Conservation (phyloP, 345 rosid genomes). For the Citrus sinensis region DNA sequence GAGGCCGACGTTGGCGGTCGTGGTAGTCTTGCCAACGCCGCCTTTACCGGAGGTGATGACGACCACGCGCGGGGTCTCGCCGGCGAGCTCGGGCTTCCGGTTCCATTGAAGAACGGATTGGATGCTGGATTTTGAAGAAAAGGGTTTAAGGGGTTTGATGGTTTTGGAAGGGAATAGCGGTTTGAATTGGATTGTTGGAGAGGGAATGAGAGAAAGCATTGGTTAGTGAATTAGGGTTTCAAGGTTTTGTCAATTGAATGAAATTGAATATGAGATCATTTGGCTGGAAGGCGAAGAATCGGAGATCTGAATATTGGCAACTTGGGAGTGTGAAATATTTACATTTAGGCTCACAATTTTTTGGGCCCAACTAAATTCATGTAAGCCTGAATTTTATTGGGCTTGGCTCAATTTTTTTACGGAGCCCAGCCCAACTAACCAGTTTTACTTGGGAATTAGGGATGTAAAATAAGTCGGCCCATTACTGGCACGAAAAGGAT, state of each 20-base stretch:
- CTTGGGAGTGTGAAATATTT: background rate
- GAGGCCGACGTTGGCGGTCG: slow-evolving; percentile 98
- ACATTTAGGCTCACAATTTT: background rate
- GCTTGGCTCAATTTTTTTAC: background rate
- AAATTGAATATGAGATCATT: slow-evolving; percentile 9
- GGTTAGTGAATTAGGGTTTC: slow-evolving; percentile 13
- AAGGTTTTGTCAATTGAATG: background rate
- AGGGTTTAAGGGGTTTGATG: background rate
- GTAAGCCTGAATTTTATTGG: background rate
- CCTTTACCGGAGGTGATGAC: slow-evolving; percentile 99
- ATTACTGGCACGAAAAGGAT: too few species aligned
- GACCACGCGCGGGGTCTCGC: slow-evolving; percentile 92
- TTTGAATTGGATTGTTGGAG: slow-evolving; percentile 17
- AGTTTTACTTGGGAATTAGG: too few species aligned
- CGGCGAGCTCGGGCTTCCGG: slow-evolving; percentile 85
- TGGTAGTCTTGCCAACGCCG: slow-evolving; percentile 94
- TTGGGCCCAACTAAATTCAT: background rate
- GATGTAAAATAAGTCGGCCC: too few species aligned
- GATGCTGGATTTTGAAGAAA: slow-evolving; percentile 24
- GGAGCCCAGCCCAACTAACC: too few species aligned
- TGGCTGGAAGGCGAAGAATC: background rate
- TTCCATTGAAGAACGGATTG: slow-evolving; percentile 86
- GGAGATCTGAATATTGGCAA: background rate
- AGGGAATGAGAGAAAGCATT: slow-evolving; percentile 49
- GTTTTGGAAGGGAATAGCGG: slow-evolving; percentile 3